These are phyloP conservation scores for Rhynchospora breviuscula DNA, from an alignment of 176 grass and related monocot genomes.

Conservation along the genomic window DNA sequence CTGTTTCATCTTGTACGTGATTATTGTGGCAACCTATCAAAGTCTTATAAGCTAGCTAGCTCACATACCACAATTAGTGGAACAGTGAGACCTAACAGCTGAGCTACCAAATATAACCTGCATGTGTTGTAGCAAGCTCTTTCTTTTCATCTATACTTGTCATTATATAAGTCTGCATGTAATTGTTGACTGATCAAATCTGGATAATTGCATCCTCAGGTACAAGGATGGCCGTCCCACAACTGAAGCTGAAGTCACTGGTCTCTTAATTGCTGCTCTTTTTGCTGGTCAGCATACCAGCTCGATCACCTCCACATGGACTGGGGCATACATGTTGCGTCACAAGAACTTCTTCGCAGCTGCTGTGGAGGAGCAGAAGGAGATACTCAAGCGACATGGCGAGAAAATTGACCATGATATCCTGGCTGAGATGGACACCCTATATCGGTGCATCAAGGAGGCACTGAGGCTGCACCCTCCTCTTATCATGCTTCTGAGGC, in stretches of 20 bases:
- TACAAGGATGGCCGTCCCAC: slow-evolving; percentile 85
- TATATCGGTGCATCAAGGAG: slow-evolving; percentile 98
- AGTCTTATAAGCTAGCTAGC: background rate
- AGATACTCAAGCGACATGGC: slow-evolving; percentile 63
- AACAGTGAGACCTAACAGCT: background rate
- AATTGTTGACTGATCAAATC: background rate
- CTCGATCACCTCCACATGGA: slow-evolving; percentile 97
- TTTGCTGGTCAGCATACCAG: slow-evolving; percentile 98
- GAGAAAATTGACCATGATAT: slow-evolving; percentile 85
- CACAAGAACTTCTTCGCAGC: slow-evolving; percentile 56
- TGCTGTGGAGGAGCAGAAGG: slow-evolving; percentile 88
- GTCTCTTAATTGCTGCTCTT: slow-evolving; percentile 80
- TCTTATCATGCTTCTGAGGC: slow-evolving; percentile 82
- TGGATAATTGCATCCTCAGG: slow-evolving; percentile 19
- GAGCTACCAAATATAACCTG: background rate
- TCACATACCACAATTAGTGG: background rate
- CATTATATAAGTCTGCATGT: background rate
- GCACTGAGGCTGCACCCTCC: slow-evolving; percentile 87
- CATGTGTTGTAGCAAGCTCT: background rate
- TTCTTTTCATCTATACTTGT: background rate
- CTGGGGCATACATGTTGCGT: slow-evolving; percentile 71
- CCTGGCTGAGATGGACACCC: slow-evolving; percentile 90
- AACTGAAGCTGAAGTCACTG: slow-evolving; percentile 72
- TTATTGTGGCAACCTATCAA: background rate
- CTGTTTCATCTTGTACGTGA: background rate